These are phyloP conservation scores for Citrus cavaleriei DNA, from an alignment of 345 rosid species.

Conservation along the genomic window DNA sequence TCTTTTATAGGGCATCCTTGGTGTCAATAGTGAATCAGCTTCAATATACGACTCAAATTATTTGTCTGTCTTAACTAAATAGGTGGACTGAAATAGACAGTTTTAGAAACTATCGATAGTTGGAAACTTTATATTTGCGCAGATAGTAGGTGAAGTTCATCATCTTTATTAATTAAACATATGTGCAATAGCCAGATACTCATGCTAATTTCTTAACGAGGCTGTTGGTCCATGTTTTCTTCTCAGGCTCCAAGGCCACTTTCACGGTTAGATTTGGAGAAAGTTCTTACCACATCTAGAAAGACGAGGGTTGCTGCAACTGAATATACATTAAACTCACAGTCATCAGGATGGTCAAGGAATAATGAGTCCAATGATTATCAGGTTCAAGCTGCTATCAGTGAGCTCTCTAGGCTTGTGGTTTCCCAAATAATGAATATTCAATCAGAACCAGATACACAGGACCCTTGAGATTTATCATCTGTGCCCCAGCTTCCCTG, in stretches of 20 bases:
- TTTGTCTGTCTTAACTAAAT: background rate
- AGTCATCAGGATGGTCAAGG: constrained; percentile 49
- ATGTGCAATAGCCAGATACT: background rate
- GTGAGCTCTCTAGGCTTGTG: constrained; percentile 76
- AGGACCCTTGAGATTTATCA: constrained; percentile 40
- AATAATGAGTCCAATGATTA: constrained; percentile 58
- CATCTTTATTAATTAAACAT: background rate
- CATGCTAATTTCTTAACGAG: background rate
- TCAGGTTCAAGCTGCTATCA: constrained; percentile 71
- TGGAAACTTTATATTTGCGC: background rate
- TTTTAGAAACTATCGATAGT: background rate
- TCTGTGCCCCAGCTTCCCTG: background rate
- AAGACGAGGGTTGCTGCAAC: constrained; percentile 78
- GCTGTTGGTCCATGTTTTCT: background rate
- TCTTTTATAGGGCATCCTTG: background rate
- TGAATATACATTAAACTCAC: constrained; percentile 61
- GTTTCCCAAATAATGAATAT: constrained; percentile 75
- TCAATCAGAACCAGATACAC: constrained; percentile 47
- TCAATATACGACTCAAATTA: background rate
- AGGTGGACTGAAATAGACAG: too few relatives aligned
- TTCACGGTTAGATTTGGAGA: constrained; percentile 64
- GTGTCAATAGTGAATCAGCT: background rate
- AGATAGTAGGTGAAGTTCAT: background rate
- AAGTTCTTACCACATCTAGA: constrained; percentile 57
- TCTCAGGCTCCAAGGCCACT: constrained; percentile 77